Base-by-base conservation (phyloP, 352 stramenopile species). In the Pythium phragmitis region DNA sequence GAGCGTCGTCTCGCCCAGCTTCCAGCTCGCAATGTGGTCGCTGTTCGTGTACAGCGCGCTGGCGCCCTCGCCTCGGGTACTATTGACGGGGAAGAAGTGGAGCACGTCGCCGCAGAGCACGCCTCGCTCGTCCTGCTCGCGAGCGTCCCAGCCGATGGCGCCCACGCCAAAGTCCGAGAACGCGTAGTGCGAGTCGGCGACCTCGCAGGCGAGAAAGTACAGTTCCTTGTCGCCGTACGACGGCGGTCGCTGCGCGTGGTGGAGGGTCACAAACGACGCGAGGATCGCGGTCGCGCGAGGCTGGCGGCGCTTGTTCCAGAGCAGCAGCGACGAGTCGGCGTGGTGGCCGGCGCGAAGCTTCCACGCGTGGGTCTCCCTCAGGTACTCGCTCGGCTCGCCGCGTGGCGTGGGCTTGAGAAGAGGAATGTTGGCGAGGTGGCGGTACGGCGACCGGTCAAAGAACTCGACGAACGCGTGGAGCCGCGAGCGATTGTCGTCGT, bases 151-250 rank as follows among this genome's bases (percentile, higher is more conserved):
- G 46, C 79, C 83, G 23, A 85, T 77, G 8, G 72, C 63, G 9
- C 82, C 84, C 5, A 89, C 78, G 16, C 72, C 82, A 53, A 78
- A 87, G 51, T 90, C 75, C 0, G 82, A 91, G 57, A 92, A 89
- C 5, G 71, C 59, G 55, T 89, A 92, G 63, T 82, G 60, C 6
- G 82, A 83, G 61, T 93, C 82, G 0, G 84, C 79, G 3, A 93
- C 65, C 45, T 93, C 84, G 46, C 67, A 82, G 0, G 84, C 82
- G 11, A 89, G 52, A 59, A 89, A 90, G 63, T 88, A 93, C 19
- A 91, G 65, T 50, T 93, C 84, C 59, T 93, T 93, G 55, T 91
- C 84, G 4, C 84, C 82, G 51, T 90, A 90, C 6, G 74, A 84
- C 14, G 75, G 77, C 30, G 75, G 75, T 0, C 67, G 69, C 11